Evolutionary conservation across 352 stramenopile genomes (phyloP).

Genomic region (Phytophthora sp.): DNA sequence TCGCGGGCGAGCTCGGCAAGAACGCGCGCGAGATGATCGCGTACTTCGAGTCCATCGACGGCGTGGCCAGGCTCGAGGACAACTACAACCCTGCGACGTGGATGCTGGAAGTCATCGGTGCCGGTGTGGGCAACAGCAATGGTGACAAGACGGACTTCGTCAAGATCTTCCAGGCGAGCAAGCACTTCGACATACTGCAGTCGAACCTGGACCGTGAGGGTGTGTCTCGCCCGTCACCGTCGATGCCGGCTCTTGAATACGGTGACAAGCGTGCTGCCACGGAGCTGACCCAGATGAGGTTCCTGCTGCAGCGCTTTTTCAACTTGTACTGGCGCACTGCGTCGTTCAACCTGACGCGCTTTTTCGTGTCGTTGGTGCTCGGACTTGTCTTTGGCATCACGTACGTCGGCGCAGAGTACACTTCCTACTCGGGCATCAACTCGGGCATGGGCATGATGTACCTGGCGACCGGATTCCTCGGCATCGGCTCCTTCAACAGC

Average conservation of each 20-base stretch:
- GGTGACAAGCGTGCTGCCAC: slow-evolving; percentile 38
- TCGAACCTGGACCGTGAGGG: slow-evolving; percentile 38
- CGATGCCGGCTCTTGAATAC: slow-evolving; percentile 40
- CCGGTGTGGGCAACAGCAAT: slow-evolving; percentile 38
- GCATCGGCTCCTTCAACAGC: slow-evolving; percentile 28
- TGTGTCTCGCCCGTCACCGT: slow-evolving; percentile 27
- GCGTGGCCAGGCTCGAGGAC: slow-evolving; percentile 51
- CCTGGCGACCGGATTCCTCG: slow-evolving; percentile 71
- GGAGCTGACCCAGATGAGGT: slow-evolving; percentile 29
- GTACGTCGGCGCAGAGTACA: slow-evolving; percentile 55
- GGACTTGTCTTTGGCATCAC: slow-evolving; percentile 76
- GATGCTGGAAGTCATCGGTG: slow-evolving; percentile 49
- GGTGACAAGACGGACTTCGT: slow-evolving; percentile 43
- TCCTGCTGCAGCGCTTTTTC: slow-evolving; percentile 57
- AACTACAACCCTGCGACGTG: slow-evolving; percentile 79
- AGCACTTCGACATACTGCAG: slow-evolving; percentile 30
- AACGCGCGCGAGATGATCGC: slow-evolving; percentile 31
- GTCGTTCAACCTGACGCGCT: slow-evolving; percentile 38
- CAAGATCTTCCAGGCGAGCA: slow-evolving; percentile 33
- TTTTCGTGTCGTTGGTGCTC: slow-evolving; percentile 67
- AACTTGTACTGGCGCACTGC: slow-evolving; percentile 82
- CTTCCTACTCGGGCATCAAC: slow-evolving; percentile 43
- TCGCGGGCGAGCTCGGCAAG: slow-evolving; percentile 47
- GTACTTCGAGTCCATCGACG: slow-evolving; percentile 14
- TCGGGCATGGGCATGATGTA: slow-evolving; percentile 78